phyloP scores from a whole-genome alignment of 345 rosid species.

The Gossypium mustelinum region DNA sequence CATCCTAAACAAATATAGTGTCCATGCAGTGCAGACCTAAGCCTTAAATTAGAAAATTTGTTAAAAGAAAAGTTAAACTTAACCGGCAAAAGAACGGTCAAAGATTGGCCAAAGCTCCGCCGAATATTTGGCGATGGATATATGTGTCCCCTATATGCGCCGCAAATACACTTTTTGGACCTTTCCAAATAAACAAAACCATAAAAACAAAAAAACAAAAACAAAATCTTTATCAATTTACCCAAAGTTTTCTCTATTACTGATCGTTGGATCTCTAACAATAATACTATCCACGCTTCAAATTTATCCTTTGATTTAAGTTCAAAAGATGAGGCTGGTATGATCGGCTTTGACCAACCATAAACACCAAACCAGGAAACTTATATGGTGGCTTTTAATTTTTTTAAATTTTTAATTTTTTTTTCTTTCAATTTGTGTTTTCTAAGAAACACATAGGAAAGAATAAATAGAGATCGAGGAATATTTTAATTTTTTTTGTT shows the following conservation, averaged over 20 bases:
- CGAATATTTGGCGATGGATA: slow-evolving; percentile 43
- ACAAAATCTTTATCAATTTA: not conserved
- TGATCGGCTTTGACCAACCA: slow-evolving; percentile 48
- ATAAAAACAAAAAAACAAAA: not conserved
- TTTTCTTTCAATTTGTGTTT: not conserved
- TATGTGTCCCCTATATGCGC: slow-evolving; percentile 22
- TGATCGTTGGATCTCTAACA: slow-evolving; percentile 34
- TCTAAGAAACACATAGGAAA: not conserved
- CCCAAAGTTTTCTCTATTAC: not conserved
- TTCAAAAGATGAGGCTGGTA: slow-evolving; percentile 41
- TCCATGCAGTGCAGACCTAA: no score
- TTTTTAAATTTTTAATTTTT: not conserved
- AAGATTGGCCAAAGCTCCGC: slow-evolving; percentile 25
- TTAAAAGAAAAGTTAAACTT: not conserved
- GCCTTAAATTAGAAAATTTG: no score
- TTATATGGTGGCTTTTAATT: slow-evolving; percentile 19
- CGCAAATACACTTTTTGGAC: not conserved
- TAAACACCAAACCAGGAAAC: slow-evolving; percentile 23
- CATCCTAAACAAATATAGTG: no score
- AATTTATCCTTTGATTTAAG: slow-evolving; percentile 39
- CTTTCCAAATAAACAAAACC: not conserved
- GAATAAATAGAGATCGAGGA: not conserved
- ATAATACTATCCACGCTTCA: slow-evolving; percentile 31
- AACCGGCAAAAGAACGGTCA: slow-evolving; percentile 22
- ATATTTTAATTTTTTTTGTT: not conserved